A percentile compares a stretch with the other conserved stretches of the same genome.
Evolutionary conservation across 441 rosid species (phyloP).

Genomic region (Capsella rubella): DNA sequence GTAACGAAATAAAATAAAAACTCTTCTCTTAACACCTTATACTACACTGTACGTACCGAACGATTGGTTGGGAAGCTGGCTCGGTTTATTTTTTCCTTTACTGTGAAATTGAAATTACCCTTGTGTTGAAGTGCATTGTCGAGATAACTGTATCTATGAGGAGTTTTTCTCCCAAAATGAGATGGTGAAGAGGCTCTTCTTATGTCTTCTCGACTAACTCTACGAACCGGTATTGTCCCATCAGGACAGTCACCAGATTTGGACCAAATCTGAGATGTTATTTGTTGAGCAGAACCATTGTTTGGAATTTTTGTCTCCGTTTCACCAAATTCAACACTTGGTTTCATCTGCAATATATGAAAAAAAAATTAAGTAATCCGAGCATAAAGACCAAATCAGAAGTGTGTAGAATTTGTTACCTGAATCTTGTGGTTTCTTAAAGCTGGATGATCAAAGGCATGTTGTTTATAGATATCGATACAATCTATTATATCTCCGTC

Average conservation of each 20-base stretch:
- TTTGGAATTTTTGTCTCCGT: conserved; percentile 23
- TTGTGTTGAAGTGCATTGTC: conserved; percentile 19
- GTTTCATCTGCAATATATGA: conserved; percentile 50
- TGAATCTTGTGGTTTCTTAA: conserved; percentile 53
- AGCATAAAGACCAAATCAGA: neutral
- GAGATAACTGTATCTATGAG: conserved; percentile 22
- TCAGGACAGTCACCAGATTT: conserved; percentile 60
- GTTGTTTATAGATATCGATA: conserved; percentile 54
- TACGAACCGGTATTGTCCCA: conserved; percentile 61
- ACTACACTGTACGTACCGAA: conserved; percentile 37
- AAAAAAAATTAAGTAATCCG: neutral
- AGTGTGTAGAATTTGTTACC: conserved; percentile 30
- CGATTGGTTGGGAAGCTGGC: neutral
- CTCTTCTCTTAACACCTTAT: neutral
- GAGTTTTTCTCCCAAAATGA: conserved; percentile 47
- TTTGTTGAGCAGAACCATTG: conserved; percentile 30
- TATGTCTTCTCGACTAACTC: conserved; percentile 38
- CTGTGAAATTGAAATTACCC: conserved; percentile 24
- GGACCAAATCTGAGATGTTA: conserved; percentile 54
- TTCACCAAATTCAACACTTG: conserved; percentile 43
- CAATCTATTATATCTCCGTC: conserved; percentile 65
- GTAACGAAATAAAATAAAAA: neutral
- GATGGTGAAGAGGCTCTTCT: conserved; percentile 40
- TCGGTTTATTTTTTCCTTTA: too few relatives aligned
- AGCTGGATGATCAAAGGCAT: conserved; percentile 55